phyloP scores from a whole-genome alignment of 495 filamentous ascomycete genomes.

The Hyaloscypha hepaticicola region DNA sequence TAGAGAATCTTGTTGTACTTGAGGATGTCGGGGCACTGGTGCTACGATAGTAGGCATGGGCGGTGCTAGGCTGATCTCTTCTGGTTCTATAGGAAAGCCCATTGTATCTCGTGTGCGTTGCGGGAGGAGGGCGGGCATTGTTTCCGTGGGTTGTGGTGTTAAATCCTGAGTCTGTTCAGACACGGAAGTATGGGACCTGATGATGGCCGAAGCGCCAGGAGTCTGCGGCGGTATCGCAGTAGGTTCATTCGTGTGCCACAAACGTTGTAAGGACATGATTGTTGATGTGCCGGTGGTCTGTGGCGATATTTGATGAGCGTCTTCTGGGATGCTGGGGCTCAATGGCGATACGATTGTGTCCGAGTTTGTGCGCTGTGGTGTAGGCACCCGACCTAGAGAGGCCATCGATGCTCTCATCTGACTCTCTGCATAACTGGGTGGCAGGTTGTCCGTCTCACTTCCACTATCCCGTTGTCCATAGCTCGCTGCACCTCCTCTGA shows the following conservation, averaged over 20 bases:
- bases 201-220: neutral
- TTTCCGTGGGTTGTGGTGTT: neutral
- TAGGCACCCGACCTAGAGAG: neutral
- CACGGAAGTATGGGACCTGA: neutral
- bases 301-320: conserved; percentile 3
- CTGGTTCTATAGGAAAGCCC: conserved; percentile 18
- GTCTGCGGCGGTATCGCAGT: conserved; percentile 9
- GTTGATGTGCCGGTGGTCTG: conserved; percentile 1
- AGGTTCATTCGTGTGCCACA: neutral
- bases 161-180: neutral
- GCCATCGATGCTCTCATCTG: neutral
- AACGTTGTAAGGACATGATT: conserved; percentile 6
- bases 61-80: neutral
- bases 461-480: neutral
- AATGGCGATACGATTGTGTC: conserved; percentile 9
- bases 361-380: neutral
- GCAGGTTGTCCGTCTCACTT: conserved; percentile 10
- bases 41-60: conserved; percentile 10
- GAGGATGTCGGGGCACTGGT: conserved; percentile 15
- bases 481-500: conserved; percentile 4
- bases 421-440: conserved; percentile 13
- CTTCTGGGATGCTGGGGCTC: neutral
- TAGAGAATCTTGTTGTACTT: conserved; percentile 17
- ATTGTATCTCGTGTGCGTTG: conserved; percentile 17
- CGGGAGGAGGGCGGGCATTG: neutral